Percentiles rank a stretch among this genome's conserved stretches.
These are phyloP conservation scores for Dryadomyces sulphureus DNA, from an alignment of 2,329 filamentous ascomycete genomes.

Conservation along the genomic window DNA sequence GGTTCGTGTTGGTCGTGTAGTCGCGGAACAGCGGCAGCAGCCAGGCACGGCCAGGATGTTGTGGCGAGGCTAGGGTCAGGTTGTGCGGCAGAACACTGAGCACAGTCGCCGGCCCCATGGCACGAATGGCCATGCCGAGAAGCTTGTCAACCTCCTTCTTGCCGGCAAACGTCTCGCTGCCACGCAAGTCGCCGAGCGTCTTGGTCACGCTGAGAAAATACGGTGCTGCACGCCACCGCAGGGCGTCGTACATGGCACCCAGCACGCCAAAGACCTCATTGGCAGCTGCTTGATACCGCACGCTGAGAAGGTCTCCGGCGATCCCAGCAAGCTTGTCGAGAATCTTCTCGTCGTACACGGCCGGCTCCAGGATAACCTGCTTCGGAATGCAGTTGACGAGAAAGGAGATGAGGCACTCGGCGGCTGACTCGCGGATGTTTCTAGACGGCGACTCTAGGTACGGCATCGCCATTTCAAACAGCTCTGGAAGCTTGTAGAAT, in stretches of 20 bases:
- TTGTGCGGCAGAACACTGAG: conserved; percentile 76
- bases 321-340: conserved; percentile 66
- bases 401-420: conserved; percentile 89
- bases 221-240: conserved; percentile 74
- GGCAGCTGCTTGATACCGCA: conserved; percentile 91
- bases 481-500: conserved; percentile 73
- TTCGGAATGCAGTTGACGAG: conserved; percentile 79
- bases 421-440: conserved; percentile 88
- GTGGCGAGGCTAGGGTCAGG: conserved; percentile 59
- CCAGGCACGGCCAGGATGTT: conserved; percentile 81
- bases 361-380: conserved; percentile 72
- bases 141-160: conserved; percentile 93
- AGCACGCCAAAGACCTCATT: conserved; percentile 86
- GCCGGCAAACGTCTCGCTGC: conserved; percentile 75
- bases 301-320: conserved; percentile 60
- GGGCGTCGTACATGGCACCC: conserved; percentile 69
- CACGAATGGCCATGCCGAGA: conserved; percentile 71
- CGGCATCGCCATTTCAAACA: conserved; percentile 65
- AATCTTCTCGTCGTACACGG: conserved; percentile 81
- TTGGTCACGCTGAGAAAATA: conserved; percentile 62
- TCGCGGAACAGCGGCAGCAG: conserved; percentile 84
- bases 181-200: conserved; percentile 72
- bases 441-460: conserved; percentile 80
- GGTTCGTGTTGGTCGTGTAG: conserved; percentile 73
- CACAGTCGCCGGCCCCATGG: conserved; percentile 79